These are phyloP conservation scores for Fusarium neocosmosporiellum DNA, from an alignment of 2,329 filamentous ascomycete genomes.

Conservation along the genomic window DNA sequence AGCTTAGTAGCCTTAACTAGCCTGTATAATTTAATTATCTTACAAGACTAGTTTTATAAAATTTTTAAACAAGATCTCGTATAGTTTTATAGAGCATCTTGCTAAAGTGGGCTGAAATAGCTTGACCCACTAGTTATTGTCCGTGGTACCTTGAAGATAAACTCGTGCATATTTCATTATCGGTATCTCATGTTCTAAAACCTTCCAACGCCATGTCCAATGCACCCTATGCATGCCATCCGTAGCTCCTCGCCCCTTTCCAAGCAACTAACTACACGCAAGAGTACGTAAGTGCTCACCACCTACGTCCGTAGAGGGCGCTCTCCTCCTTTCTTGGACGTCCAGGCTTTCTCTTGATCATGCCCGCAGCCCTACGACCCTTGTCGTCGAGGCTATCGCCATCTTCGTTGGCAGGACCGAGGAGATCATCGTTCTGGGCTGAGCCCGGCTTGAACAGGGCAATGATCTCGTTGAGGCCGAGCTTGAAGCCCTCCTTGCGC, in stretches of 20 bases:
- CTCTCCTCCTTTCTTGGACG: slow-evolving; percentile 36
- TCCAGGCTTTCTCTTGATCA: slow-evolving; percentile 43
- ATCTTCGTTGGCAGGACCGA: slow-evolving; percentile 27
- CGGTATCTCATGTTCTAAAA: neutral
- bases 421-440: slow-evolving; percentile 28
- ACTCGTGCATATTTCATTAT: neutral
- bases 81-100: no score
- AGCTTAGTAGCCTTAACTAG: no score
- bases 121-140: no score
- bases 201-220: neutral
- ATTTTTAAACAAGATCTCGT: no score
- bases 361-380: slow-evolving; percentile 37
- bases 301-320: slow-evolving; percentile 31
- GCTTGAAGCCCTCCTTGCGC: slow-evolving; percentile 79
- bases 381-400: slow-evolving; percentile 26
- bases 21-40: no score
- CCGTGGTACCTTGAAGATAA: neutral
- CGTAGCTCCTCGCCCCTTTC: neutral
- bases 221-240: neutral
- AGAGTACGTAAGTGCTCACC: slow-evolving; percentile 9
- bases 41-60: no score
- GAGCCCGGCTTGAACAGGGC: slow-evolving; percentile 82
- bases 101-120: no score
- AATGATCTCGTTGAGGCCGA: slow-evolving; percentile 93
- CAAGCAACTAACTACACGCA: neutral